Base-by-base conservation (phyloP, 306 rosid species). In the Citrullus colocynthis region DNA sequence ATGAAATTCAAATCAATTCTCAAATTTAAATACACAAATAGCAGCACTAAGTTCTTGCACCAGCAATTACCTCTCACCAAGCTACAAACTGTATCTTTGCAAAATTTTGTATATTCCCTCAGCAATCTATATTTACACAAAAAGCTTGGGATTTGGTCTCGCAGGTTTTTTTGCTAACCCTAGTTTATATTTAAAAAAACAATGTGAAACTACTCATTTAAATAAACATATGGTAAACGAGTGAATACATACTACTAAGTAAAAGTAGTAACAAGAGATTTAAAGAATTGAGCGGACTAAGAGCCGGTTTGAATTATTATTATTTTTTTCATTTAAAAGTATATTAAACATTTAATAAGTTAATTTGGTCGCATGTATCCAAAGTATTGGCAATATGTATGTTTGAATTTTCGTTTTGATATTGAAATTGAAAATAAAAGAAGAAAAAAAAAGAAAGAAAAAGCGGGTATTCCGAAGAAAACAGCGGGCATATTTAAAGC, bases 21-120 rank as follows among this genome's bases (percentile, higher is more conserved):
- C 86, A 83, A 86, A 86, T 79, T 91, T 88, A 85, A 90, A 81
- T 91, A 91, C 96, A 94, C 86, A 89, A 90, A 91, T 90, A 88
- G 92, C 86, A 71, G 69, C 78, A 79, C 86, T 85, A 88, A 86
- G 90, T 92, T 87, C 96, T 88, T 87, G 78, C 84, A 87, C 89
- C 79, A 80, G 95, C 80, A 80, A 82, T 80, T 65, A 88, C 90
- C 96, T 85, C 85, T 78, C 86, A 80, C 90, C 89, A 87, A 85
- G 91, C 89, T 86, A 89, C 90, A 83, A 83, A 83, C 84, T 84
- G 85, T 80, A 82, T 82, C 91, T 84, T 88, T 79, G 97, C 92
- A 92, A 88, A 92, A 89, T 85, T 88, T 83, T 84, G 88, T 62
- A 54, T 63, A 76, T 64, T 84, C 83, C 88, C 87, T 83, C 86